Evolutionary conservation across 139 green algal species (phyloP).

Genomic region (Chlorella sp.): DNA sequence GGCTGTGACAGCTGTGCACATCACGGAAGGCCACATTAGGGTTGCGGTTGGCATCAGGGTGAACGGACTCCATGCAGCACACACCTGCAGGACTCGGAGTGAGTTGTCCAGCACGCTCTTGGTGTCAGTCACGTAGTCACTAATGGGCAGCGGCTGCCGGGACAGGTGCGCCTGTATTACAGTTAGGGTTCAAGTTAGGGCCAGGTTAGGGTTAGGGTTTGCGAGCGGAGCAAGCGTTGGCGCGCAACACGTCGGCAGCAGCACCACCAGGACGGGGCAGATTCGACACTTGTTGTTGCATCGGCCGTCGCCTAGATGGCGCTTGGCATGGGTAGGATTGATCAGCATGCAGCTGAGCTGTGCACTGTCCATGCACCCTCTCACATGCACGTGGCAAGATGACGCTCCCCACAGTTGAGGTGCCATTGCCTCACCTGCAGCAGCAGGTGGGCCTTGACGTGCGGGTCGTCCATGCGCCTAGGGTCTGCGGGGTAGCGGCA

Average conservation of each 20-base stretch:
- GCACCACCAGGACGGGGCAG: no score
- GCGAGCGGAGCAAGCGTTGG: no score
- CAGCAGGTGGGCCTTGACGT: conserved; percentile 93
- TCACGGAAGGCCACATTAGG: background rate
- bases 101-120: conserved; percentile 88
- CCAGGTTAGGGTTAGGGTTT: no score
- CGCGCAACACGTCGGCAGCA: no score
- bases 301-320: no score
- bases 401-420: no score
- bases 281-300: no score
- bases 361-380: no score
- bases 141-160: conserved; percentile 75
- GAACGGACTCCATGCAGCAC: no score
- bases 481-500: conserved; percentile 42
- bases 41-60: background rate
- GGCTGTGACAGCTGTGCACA: background rate
- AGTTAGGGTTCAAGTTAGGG: no score
- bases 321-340: no score
- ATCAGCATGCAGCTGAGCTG: no score
- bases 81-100: conserved; percentile 75
- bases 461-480: conserved; percentile 76
- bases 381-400: background rate
- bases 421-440: conserved; percentile 47
- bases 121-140: conserved; percentile 94
- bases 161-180: conserved; percentile 85